Percentiles rank a stretch among this genome's conserved stretches.
phyloP scores from a whole-genome alignment of 2,329 filamentous ascomycete genomes.

The Hypoxylon sp. region DNA sequence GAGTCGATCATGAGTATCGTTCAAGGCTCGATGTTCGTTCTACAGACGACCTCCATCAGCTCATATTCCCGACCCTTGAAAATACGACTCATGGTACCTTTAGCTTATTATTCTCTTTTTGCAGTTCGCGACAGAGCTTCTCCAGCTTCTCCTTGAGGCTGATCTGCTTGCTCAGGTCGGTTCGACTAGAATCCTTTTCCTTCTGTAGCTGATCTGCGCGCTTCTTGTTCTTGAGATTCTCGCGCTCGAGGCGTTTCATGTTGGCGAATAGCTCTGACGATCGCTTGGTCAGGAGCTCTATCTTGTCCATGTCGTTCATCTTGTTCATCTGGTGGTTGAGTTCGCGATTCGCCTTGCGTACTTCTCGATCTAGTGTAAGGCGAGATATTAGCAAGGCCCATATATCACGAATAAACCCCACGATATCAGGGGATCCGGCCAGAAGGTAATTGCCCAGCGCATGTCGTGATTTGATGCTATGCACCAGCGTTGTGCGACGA shows the following conservation, averaged over 20 bases:
- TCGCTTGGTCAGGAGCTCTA: conserved; percentile 89
- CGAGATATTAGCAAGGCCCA: conserved; percentile 39
- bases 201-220: conserved; percentile 94
- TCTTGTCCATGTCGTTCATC: conserved; percentile 91
- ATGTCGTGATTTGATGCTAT: conserved; percentile 18
- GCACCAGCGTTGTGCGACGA: conserved; percentile 23
- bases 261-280: conserved; percentile 92
- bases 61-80: conserved; percentile 11
- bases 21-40: conserved; percentile 93
- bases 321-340: conserved; percentile 89
- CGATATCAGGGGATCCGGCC: conserved; percentile 7
- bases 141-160: conserved; percentile 96
- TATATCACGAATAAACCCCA: conserved; percentile 13
- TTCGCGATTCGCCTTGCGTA: conserved; percentile 85
- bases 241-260: conserved; percentile 95
- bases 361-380: conserved; percentile 49
- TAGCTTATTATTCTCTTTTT: conserved; percentile 97
- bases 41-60: conserved; percentile 54
- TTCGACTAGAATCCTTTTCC: conserved; percentile 90
- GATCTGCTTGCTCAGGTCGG: conserved; percentile 89
- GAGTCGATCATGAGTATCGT: conserved; percentile 86
- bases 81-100: conserved; percentile 72
- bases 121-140: conserved; percentile 93
- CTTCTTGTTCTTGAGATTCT: conserved; percentile 96
- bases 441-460: conserved; percentile 9